Conservation (phyloP, 352 stramenopile genomes). For the Phytophthora quininea region DNA sequence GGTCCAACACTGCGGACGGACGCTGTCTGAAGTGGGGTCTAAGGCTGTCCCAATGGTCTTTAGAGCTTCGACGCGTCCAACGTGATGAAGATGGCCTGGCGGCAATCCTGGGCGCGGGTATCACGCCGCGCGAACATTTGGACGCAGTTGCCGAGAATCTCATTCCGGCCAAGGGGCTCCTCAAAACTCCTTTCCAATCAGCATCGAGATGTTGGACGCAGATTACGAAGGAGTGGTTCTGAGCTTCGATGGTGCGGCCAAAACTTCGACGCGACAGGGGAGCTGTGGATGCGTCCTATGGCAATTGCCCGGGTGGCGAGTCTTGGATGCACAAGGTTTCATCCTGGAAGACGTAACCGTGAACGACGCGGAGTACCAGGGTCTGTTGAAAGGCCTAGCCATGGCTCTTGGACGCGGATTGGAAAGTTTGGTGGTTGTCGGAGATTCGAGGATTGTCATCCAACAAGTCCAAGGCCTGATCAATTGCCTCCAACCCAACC, state of each 20-base stretch:
- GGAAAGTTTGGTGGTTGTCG: neutral
- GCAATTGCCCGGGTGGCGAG: neutral
- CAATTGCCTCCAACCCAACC: neutral
- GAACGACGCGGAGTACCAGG: neutral
- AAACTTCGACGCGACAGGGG: neutral
- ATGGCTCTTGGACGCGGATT: neutral
- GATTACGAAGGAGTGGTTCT: neutral
- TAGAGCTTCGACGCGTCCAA: conserved; percentile 7
- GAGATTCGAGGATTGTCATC: neutral
- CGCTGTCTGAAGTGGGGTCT: neutral
- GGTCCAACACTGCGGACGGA: neutral
- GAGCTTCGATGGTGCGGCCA: neutral
- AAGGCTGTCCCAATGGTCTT: neutral
- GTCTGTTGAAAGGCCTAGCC: neutral
- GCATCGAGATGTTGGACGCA: neutral
- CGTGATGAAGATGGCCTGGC: neutral
- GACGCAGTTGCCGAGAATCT: neutral
- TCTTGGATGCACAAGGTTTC: neutral
- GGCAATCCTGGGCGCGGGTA: neutral
- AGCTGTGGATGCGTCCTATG: neutral
- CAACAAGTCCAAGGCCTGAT: neutral
- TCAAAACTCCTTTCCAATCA: neutral
- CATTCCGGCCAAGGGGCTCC: neutral
- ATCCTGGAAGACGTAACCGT: neutral
- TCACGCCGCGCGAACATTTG: neutral